Evolutionary conservation across 2,329 filamentous ascomycete genomes (phyloP), one percentile per base, ranked within the genome.

Genomic region (Fusarium anguioides): DNA sequence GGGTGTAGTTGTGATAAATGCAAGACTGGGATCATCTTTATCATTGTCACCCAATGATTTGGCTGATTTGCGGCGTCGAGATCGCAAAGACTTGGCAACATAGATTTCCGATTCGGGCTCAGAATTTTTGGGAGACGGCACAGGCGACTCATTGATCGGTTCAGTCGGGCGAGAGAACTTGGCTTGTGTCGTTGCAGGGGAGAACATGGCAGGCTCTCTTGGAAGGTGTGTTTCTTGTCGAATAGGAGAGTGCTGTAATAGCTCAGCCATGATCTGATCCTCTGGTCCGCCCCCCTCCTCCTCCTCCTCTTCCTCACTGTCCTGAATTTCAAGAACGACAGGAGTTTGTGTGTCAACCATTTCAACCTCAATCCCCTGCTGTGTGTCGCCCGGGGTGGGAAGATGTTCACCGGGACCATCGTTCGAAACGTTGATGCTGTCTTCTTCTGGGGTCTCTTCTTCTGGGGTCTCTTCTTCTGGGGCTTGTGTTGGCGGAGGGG

Each of bases 201-300:
- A 61, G 14, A 24, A 47, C 33, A 40, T 45, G 35, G 39, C 51
- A 64, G 62, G 44, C 54, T 66, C 60, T 27, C 20, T 52, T 45
- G 47, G 37, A 31, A 49, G 40, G 46, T 33, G 53, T 17, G 44
- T 47, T 17, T 64, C 50, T 20, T 40, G 46, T 24, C 46, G 64
- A 23, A 48, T 44, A 4, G 74, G 72, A 50, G 73, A 72, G 27
- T 72, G 70, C 41, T 75, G 73, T 29, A 74, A 47, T 27, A 72
- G 72, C 58, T 76, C 74, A 27, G 67, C 62, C 69, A 75, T 75
- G 53, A 76, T 70, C 66, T 76, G 74, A 57, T 73, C 66, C 27
- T 74, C 68, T 37, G 66, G 72, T 18, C 52, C 69, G 35, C 69
- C 50, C 36, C 76, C 71, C 37, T 69, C 66, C 31, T 71, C 71